Evolutionary conservation across 2,329 filamentous ascomycete genomes (phyloP).

Genomic region (Fusarium brachygibbosum): DNA sequence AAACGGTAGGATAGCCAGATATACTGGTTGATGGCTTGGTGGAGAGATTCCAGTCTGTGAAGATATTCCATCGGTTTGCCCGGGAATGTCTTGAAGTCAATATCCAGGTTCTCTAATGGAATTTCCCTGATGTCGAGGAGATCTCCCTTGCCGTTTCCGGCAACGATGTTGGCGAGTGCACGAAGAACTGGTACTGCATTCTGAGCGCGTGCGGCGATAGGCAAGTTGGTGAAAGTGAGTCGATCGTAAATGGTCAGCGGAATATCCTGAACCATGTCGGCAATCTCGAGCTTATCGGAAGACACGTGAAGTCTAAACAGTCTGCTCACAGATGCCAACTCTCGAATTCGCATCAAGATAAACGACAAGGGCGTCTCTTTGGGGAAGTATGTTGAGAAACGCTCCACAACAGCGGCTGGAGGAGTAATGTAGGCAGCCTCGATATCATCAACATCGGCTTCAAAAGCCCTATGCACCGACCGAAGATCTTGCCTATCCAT

Average conservation of each 20-base stretch:
- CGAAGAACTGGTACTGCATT: constrained; percentile 65
- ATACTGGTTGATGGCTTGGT: constrained; percentile 87
- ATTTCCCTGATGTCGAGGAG: constrained; percentile 79
- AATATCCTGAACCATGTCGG: constrained; percentile 80
- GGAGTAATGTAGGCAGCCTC: constrained; percentile 80
- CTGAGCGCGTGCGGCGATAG: constrained; percentile 68
- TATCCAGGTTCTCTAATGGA: constrained; percentile 80
- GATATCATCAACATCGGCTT: constrained; percentile 73
- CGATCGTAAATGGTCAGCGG: constrained; percentile 79
- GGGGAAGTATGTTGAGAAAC: constrained; percentile 86
- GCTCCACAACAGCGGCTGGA: constrained; percentile 76
- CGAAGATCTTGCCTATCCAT: constrained; percentile 78
- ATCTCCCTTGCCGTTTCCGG: constrained; percentile 73
- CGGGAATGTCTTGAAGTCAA: constrained; percentile 61
- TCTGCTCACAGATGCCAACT: constrained; percentile 73
- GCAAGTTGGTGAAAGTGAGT: constrained; percentile 80
- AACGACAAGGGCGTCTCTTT: constrained; percentile 85
- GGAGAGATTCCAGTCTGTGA: constrained; percentile 78
- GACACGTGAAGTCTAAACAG: constrained; percentile 76
- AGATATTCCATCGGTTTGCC: constrained; percentile 69
- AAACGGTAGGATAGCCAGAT: constrained; percentile 95
- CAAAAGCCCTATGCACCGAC: constrained; percentile 73
- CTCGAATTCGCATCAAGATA: constrained; percentile 80
- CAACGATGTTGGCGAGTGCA: constrained; percentile 77
- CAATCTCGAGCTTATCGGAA: constrained; percentile 72